phyloP scores from a whole-genome alignment of 371 early-diverging fungal species.

The Chytridiales sp. region DNA sequence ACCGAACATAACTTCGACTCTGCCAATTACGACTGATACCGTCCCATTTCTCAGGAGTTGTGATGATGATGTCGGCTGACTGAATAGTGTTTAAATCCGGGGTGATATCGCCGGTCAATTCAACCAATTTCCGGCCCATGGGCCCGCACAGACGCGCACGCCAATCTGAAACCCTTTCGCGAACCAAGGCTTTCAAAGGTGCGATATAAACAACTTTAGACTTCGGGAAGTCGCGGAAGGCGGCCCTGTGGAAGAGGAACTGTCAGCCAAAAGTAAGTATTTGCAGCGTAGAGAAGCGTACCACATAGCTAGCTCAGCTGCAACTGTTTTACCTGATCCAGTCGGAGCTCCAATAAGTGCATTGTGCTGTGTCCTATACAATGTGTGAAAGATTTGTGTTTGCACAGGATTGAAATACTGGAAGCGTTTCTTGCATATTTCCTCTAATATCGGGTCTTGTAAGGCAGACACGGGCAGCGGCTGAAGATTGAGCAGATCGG shows the following conservation, averaged over 20 bases:
- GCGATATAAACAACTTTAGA: conserved; percentile 97
- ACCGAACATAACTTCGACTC: conserved; percentile 75
- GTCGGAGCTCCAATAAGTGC: conserved; percentile 97
- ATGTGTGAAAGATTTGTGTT: conserved; percentile 94
- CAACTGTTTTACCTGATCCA: conserved; percentile 98
- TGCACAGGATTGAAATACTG: conserved; percentile 97
- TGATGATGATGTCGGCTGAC: conserved; percentile 92
- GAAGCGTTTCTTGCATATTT: conserved; percentile 75
- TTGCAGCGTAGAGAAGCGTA: conserved; percentile 42
- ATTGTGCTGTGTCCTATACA: conserved; percentile 85
- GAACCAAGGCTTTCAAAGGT: conserved; percentile 98
- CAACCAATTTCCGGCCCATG: conserved; percentile 81
- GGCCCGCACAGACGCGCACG: conserved; percentile 67
- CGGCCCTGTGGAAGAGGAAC: conserved; percentile 44
- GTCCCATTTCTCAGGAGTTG: conserved; percentile 99
- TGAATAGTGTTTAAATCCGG: conserved; percentile 85
- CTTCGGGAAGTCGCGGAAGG: conserved; percentile 79
- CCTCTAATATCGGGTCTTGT: conserved; percentile 74
- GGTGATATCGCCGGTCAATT: conserved; percentile 97
- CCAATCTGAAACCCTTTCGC: conserved; percentile 95
- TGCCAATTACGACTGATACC: conserved; percentile 93
- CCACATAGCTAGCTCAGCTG: conserved; percentile 94
- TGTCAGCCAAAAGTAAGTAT: not conserved
- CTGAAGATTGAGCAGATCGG: conserved; percentile 83
- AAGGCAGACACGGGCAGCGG: conserved; percentile 86